phyloP scores from a whole-genome alignment of 108 stramenopile species.

The Nitzschia sp. region DNA sequence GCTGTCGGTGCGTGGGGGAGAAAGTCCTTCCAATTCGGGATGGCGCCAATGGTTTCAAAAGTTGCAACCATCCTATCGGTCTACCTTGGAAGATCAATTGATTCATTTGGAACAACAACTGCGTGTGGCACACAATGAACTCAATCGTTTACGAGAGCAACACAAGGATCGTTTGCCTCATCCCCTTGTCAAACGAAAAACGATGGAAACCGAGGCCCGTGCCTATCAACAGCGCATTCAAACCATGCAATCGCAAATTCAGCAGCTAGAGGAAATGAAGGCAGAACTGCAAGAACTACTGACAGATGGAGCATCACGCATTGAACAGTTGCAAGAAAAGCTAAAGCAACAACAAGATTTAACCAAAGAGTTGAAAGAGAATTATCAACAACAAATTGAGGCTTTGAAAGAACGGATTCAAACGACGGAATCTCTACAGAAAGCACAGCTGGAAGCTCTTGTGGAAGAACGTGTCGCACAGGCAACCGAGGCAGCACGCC shows the following conservation, averaged over 20 bases:
- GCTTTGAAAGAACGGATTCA: conserved; percentile 8
- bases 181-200: conserved; percentile 6
- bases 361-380: conserved; percentile 13
- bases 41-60: no score
- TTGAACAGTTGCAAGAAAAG: conserved; percentile 21
- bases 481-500: conserved; percentile 26
- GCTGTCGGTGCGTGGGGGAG: no score
- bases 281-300: conserved; percentile 21
- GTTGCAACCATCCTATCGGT: conserved; percentile 17
- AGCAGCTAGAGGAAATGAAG: conserved; percentile 28
- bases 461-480: conserved; percentile 17
- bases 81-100: conserved; percentile 43
- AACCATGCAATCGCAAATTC: conserved; percentile 16
- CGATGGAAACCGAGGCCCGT: background rate
- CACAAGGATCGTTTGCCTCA: background rate
- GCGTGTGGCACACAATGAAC: conserved; percentile 39
- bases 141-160: conserved; percentile 23
- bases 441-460: conserved; percentile 3
- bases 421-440: background rate
- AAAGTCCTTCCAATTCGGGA: no score
- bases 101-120: conserved; percentile 34
- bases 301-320: conserved; percentile 5
- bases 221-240: conserved; percentile 5
- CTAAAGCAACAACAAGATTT: conserved; percentile 22
- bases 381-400: conserved; percentile 29